These are phyloP conservation scores for Apiospora saccharicola DNA, from an alignment of 2,329 filamentous ascomycete genomes.

Conservation along the genomic window DNA sequence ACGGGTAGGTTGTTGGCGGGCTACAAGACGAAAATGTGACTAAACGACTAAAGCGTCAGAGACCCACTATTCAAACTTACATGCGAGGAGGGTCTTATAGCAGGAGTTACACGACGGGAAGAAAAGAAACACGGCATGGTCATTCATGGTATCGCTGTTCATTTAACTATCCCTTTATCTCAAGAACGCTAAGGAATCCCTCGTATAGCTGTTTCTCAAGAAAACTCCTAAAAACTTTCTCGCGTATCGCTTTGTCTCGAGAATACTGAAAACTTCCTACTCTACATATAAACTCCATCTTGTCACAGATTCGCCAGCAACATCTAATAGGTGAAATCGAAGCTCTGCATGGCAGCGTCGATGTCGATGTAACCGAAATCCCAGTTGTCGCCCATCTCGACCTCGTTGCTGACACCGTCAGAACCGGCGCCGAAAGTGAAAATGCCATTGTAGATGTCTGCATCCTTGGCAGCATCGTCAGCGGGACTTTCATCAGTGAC, in stretches of 20 bases:
- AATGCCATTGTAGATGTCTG: background rate
- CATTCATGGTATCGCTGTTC: background rate
- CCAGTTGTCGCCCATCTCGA: background rate
- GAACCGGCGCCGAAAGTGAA: background rate
- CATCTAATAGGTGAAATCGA: background rate
- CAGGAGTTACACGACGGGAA: background rate
- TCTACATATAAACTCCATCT: background rate
- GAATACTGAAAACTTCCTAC: background rate
- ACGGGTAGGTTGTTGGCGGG: background rate
- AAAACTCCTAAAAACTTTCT: too few species aligned
- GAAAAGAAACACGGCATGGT: too few species aligned
- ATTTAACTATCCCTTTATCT: background rate
- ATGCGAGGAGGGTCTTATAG: background rate
- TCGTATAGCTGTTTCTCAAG: background rate
- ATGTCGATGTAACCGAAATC: background rate
- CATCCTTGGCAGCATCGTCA: background rate
- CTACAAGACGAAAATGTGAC: slow-evolving; percentile 1
- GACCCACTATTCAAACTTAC: slow-evolving; percentile 6
- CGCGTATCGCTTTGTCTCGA: too few species aligned
- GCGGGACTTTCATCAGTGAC: background rate
- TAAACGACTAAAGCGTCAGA: background rate
- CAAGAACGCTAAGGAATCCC: background rate
- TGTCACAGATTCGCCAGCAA: background rate
- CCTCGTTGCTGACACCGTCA: background rate
- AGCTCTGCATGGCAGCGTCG: background rate